A percentile compares a stretch with the other conserved stretches of the same genome.
phyloP scores from a whole-genome alignment of 2,329 filamentous ascomycete genomes.

The Sphaerulina populicola region DNA sequence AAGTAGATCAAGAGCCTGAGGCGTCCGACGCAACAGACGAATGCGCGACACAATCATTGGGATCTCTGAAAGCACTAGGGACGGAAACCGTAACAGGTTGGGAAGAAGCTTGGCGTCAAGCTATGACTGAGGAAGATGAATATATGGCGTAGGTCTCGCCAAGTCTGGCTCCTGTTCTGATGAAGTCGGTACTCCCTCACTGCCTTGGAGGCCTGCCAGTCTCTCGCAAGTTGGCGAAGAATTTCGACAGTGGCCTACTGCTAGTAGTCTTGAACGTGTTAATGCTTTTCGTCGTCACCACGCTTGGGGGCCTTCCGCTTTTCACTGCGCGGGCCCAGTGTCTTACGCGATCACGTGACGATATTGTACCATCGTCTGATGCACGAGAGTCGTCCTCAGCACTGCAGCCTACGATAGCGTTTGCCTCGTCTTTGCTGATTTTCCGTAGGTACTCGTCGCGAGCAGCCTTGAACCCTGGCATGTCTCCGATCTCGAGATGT shows the following conservation, averaged over 20 bases:
- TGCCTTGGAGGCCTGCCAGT: constrained; percentile 3
- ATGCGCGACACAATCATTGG: not conserved
- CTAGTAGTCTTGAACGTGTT: constrained; percentile 1
- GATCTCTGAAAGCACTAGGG: too few relatives aligned
- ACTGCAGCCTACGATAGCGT: not conserved
- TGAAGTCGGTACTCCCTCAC: not conserved
- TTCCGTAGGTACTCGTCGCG: not conserved
- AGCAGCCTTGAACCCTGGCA: constrained; percentile 1
- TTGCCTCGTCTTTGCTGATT: not conserved
- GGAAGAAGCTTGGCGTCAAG: not conserved
- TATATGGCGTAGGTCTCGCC: too few relatives aligned
- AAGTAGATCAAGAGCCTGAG: not conserved
- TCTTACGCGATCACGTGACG: not conserved
- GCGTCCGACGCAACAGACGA: too few relatives aligned
- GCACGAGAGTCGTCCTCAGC: not conserved
- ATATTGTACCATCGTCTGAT: not conserved
- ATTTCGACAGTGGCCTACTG: constrained; percentile 8
- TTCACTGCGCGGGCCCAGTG: constrained; percentile 2
- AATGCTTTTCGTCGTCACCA: not conserved
- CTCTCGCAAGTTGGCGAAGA: constrained; percentile 3
- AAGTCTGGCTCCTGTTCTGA: too few relatives aligned
- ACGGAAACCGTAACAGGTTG: not conserved
- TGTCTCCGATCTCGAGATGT: not conserved
- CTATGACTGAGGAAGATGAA: not conserved
- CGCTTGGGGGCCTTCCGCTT: constrained; percentile 4